Evolutionary conservation across 768 basidiomycete genomes (phyloP).

Genomic region (Imleria badia): DNA sequence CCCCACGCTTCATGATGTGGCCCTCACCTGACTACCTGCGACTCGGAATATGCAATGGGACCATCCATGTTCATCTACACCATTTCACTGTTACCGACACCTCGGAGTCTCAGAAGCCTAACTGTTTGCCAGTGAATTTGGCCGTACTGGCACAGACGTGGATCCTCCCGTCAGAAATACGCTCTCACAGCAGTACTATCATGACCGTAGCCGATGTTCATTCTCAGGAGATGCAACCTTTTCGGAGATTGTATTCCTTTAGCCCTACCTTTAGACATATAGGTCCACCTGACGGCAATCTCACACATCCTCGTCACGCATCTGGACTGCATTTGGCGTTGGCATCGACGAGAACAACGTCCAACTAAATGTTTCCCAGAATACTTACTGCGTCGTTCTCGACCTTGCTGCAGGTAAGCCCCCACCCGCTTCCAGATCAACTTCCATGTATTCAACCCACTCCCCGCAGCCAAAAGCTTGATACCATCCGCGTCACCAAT

Average conservation of each 20-base stretch:
- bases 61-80: no score
- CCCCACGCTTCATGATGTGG: no score
- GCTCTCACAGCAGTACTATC: neutral
- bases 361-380: conserved; percentile 36
- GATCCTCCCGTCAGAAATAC: neutral
- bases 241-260: conserved; percentile 45
- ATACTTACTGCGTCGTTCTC: conserved; percentile 60
- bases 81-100: no score
- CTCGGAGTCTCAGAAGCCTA: no score
- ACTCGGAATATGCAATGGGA: no score
- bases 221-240: conserved; percentile 32
- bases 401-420: conserved; percentile 67
- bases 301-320: conserved; percentile 52
- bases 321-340: conserved; percentile 54
- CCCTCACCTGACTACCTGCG: no score
- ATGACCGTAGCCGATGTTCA: conserved; percentile 9
- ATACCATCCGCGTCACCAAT: conserved; percentile 49
- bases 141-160: neutral
- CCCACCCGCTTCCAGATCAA: neutral
- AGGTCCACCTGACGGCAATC: conserved; percentile 42
- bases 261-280: conserved; percentile 47
- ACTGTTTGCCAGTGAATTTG: no score
- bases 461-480: conserved; percentile 50
- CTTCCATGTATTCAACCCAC: neutral
- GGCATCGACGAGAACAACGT: conserved; percentile 44